A percentile compares a stretch with the other conserved stretches of the same genome.
phyloP scores from a whole-genome alignment of 208 protist genomes.

The Trypanosoma theileri region DNA sequence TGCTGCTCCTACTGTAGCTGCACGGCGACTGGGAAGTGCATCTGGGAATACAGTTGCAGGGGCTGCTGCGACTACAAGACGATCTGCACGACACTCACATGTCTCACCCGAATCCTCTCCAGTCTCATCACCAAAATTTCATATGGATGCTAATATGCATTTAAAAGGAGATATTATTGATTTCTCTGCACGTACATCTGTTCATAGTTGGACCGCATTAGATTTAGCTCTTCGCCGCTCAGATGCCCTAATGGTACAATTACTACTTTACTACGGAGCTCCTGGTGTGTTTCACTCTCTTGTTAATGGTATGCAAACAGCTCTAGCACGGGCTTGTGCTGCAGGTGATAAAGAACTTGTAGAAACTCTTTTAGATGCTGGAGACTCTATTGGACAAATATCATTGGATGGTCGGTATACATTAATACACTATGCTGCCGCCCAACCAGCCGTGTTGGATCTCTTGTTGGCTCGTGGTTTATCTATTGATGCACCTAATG shows the following conservation, averaged over 20 bases:
- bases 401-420: slow-evolving; percentile 83
- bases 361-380: slow-evolving; percentile 60
- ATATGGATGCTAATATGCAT: slow-evolving; percentile 9
- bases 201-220: slow-evolving; percentile 29
- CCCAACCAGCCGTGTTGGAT: slow-evolving; percentile 44
- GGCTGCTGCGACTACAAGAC: not conserved
- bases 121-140: not conserved
- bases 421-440: slow-evolving; percentile 81
- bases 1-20: slow-evolving; percentile 6
- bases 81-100: not conserved
- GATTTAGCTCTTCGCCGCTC: slow-evolving; percentile 42
- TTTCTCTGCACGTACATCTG: slow-evolving; percentile 31
- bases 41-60: not conserved
- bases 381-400: slow-evolving; percentile 52
- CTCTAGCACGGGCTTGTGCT: slow-evolving; percentile 62
- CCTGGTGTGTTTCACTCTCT: slow-evolving; percentile 23
- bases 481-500: slow-evolving; percentile 66
- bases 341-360: slow-evolving; percentile 51
- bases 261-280: slow-evolving; percentile 63
- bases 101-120: not conserved
- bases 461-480: slow-evolving; percentile 45
- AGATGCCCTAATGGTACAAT: slow-evolving; percentile 46
- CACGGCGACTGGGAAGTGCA: slow-evolving; percentile 8
- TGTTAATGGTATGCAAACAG: slow-evolving; percentile 64
- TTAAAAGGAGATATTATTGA: slow-evolving; percentile 33